Evolutionary conservation across 2,329 filamentous ascomycete species (phyloP).

Genomic region (Sporothrix pallida): DNA sequence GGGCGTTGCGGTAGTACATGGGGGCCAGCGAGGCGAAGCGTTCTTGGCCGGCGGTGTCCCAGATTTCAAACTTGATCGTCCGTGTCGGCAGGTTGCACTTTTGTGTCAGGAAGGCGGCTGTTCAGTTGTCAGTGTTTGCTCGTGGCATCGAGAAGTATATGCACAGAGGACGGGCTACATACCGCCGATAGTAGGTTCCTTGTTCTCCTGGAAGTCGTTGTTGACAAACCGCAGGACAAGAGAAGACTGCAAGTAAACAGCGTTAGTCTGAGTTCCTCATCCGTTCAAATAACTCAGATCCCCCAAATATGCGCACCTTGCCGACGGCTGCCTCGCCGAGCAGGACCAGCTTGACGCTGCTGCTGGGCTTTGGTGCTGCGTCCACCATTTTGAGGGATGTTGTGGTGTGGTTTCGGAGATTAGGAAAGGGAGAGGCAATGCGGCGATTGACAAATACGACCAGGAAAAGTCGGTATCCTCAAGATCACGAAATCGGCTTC

Average conservation of each 20-base stretch:
- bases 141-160: neutral
- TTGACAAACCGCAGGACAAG: constrained; percentile 98
- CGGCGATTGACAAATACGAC: neutral
- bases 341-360: constrained; percentile 98
- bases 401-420: neutral
- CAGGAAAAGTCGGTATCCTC: neutral
- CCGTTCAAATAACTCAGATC: neutral
- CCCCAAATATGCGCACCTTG: constrained; percentile 69
- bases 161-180: constrained; percentile 44
- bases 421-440: neutral
- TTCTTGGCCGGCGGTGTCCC: constrained; percentile 98
- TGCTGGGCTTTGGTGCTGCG: constrained; percentile 88
- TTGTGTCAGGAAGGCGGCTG: constrained; percentile 96
- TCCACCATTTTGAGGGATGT: constrained; percentile 60
- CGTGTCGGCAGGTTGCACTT: constrained; percentile 95
- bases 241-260: constrained; percentile 71
- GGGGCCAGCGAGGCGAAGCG: constrained; percentile 94
- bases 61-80: constrained; percentile 94
- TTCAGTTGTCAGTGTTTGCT: constrained; percentile 27
- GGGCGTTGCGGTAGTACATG: constrained; percentile 99
- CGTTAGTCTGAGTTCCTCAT: neutral
- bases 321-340: constrained; percentile 97
- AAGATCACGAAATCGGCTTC: neutral
- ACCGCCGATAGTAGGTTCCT: constrained; percentile 99
- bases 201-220: constrained; percentile 99